phyloP scores from a whole-genome alignment of 2,329 filamentous ascomycete genomes.

The Trichoderma koningii region DNA sequence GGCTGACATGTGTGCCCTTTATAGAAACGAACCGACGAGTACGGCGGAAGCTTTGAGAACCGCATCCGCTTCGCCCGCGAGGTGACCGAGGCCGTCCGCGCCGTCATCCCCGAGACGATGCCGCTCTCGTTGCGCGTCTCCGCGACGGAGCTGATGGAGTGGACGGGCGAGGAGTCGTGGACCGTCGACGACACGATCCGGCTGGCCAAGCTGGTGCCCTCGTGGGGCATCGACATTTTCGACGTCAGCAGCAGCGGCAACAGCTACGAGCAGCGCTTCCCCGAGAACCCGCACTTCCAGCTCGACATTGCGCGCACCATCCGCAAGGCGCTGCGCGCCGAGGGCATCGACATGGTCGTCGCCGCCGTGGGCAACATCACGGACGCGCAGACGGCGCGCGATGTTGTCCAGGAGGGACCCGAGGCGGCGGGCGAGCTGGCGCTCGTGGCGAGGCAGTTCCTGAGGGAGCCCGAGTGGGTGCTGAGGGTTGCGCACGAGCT shows the following conservation, averaged over 20 bases:
- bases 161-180: conserved; percentile 57
- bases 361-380: conserved; percentile 75
- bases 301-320: conserved; percentile 70
- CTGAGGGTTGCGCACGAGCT: conserved; percentile 72
- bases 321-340: conserved; percentile 62
- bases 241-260: conserved; percentile 81
- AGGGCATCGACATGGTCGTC: conserved; percentile 60
- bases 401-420: conserved; percentile 52
- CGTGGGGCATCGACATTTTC: conserved; percentile 75
- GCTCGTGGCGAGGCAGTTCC: conserved; percentile 72
- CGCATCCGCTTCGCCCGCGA: conserved; percentile 63
- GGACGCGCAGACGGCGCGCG: conserved; percentile 66
- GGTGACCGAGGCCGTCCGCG: conserved; percentile 53
- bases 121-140: conserved; percentile 62
- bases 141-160: conserved; percentile 65
- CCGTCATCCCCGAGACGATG: conserved; percentile 54
- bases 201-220: conserved; percentile 70
- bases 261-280: conserved; percentile 61
- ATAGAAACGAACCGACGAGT: conserved; percentile 61
- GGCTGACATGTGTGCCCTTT: conserved; percentile 13
- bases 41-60: conserved; percentile 68
- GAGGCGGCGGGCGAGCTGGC: conserved; percentile 62
- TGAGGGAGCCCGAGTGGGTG: conserved; percentile 79
- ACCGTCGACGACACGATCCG: conserved; percentile 66
- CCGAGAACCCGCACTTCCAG: conserved; percentile 70